Evolutionary conservation across 306 rosid genomes (phyloP).

Genomic region (Rosa persica): DNA sequence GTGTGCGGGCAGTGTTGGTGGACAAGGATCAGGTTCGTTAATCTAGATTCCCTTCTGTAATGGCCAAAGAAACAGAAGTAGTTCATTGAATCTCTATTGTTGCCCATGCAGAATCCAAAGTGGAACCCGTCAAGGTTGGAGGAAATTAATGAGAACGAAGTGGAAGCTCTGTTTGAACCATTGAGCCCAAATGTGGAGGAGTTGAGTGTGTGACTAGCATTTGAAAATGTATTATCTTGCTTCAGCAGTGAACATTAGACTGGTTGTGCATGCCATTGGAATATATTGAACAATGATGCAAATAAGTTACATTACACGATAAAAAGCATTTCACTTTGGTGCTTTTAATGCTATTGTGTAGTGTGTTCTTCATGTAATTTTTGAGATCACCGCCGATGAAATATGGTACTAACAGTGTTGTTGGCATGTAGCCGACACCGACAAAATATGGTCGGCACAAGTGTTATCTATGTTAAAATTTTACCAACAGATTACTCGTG

Average conservation of each 20-base stretch:
- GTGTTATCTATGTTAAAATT: no score
- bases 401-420: no score
- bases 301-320: neutral
- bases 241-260: conserved; percentile 12
- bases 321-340: no score
- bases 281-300: neutral
- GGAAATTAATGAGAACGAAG: conserved; percentile 61
- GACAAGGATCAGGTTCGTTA: conserved; percentile 91
- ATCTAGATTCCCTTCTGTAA: conserved; percentile 13
- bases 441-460: no score
- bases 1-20: conserved; percentile 92
- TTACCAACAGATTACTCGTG: no score
- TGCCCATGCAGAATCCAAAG: conserved; percentile 67
- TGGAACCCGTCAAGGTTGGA: conserved; percentile 80
- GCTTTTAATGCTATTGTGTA: no score
- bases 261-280: conserved; percentile 11
- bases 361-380: no score
- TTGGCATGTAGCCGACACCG: no score
- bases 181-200: conserved; percentile 51
- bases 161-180: conserved; percentile 64
- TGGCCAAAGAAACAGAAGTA: conserved; percentile 8
- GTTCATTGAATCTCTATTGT: neutral
- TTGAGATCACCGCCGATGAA: no score
- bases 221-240: neutral
- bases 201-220: conserved; percentile 16